Conservation (phyloP, 1,284 basidiomycete genomes). For the Uromyces viciae-fabae region DNA sequence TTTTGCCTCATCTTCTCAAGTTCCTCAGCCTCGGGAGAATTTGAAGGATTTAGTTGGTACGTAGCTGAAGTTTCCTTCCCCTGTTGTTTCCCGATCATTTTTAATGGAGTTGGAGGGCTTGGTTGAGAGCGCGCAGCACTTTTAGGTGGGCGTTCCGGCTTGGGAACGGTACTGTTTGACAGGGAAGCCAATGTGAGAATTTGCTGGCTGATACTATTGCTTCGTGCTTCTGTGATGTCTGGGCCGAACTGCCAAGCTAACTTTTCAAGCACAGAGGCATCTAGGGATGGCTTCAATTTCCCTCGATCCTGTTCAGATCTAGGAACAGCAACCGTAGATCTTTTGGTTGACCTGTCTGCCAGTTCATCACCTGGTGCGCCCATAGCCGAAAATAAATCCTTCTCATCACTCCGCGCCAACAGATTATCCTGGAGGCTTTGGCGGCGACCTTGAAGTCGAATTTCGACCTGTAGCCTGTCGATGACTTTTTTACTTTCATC, state of each 20-base stretch:
- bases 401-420: not conserved
- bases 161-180: not conserved
- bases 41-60: not conserved
- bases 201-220: not conserved
- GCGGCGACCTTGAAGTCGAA: slow-evolving; percentile 1
- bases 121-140: slow-evolving; percentile 23
- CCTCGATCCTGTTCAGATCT: not conserved
- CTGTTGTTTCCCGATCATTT: not conserved
- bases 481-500: slow-evolving; percentile 35
- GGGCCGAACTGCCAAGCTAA: not conserved
- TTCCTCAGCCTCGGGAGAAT: not conserved
- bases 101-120: not conserved
- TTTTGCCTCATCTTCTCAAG: slow-evolving; percentile 4
- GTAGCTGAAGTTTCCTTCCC: not conserved
- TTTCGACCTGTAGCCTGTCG: slow-evolving; percentile 17
- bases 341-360: not conserved
- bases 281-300: not conserved
- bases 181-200: not conserved
- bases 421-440: slow-evolving; percentile 24
- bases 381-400: not conserved
- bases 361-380: not conserved
- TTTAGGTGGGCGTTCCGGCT: slow-evolving; percentile 14
- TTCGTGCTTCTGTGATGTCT: not conserved
- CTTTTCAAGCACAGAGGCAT: not conserved
- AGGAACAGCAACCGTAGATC: not conserved